These are phyloP conservation scores for Quercus gilva DNA, from an alignment of 306 rosid species.

Conservation along the genomic window DNA sequence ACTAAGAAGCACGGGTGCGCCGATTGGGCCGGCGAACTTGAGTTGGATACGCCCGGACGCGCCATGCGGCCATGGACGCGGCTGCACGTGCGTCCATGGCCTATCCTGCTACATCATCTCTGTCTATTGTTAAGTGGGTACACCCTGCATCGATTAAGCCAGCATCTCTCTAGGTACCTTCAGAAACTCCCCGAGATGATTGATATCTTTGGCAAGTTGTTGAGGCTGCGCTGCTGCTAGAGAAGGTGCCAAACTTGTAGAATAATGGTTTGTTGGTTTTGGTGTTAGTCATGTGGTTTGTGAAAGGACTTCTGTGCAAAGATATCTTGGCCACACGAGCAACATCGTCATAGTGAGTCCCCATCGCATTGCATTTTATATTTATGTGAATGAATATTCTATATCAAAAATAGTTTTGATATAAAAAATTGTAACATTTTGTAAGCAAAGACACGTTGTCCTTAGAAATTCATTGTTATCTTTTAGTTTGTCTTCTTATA, in stretches of 20 bases:
- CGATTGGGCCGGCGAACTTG: too few relatives aligned
- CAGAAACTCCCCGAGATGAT: constrained; percentile 16
- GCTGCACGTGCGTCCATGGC: too few relatives aligned
- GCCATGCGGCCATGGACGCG: too few relatives aligned
- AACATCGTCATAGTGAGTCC: constrained; percentile 71
- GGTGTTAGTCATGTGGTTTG: constrained; percentile 78
- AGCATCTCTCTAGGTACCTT: constrained; percentile 17
- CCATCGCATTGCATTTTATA: constrained; percentile 16
- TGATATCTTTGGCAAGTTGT: constrained; percentile 52
- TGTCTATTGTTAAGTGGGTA: constrained; percentile 2
- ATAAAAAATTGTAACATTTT: too few relatives aligned
- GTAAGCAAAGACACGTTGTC: too few relatives aligned
- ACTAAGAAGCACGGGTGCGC: too few relatives aligned
- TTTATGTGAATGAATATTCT: constrained; percentile 19
- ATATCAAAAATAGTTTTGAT: too few relatives aligned
- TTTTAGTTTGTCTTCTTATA: too few relatives aligned
- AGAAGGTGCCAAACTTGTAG: constrained; percentile 73
- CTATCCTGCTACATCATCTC: background rate
- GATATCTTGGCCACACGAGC: constrained; percentile 76
- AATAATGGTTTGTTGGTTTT: constrained; percentile 91
- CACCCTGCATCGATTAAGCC: constrained; percentile 19
- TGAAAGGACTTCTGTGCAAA: constrained; percentile 70
- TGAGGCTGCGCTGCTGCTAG: constrained; percentile 61
- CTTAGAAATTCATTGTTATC: too few relatives aligned
- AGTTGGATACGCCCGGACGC: too few relatives aligned